Evolutionary conservation across 768 basidiomycete species (phyloP), one percentile per base, ranked within the genome.

Genomic region (Calocybe indica): DNA sequence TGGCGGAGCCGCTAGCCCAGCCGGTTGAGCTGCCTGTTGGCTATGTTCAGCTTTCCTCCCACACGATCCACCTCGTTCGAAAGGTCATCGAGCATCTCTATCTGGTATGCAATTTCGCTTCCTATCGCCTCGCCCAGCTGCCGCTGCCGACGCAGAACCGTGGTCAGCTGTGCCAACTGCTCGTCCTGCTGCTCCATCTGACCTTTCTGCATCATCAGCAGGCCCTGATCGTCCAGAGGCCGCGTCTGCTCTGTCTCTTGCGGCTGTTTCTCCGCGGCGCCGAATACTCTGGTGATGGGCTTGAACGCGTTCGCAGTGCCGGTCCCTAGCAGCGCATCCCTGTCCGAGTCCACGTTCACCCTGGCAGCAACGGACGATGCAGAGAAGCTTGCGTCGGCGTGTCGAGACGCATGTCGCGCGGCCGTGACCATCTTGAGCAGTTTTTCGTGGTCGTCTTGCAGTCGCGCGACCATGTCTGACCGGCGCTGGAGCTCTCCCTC

Each of bases 401-500:
- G 55, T 48, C 76, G 72, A 37, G 72, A 71, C 28, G 65, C 71
- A 56, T 79, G 80, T 49, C 78, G 78, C 30, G 79, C 85, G 40
- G 88, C 80, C 32, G 88, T 86, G 37, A 92, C 84, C 75, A 95
- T 89, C 73, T 81, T 82, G 35, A 81, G 80, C 49, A 96, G 71
- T 70, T 86, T 89, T 70, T 88, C 88, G 69, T 89, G 86, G 62
- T 97, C 94, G 61, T 93, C 92, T 66, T 88, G 86, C 55, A 97
- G 70, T 49, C 85, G 75, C 46, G 84, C 87, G 43, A 93, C 82
- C 83, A 96, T 84, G 58, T 93, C 94, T 51, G 85, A 85, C 52
- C 95, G 74, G 47, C 95, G 72, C 66, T 87, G 84, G 57, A 92
- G 71, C 73, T 98, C 95, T n/a, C 95, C 95, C 63, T 92, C 83